Conservation (phyloP, 805 yeast genomes). For the Lipomyces chichibuensis region DNA sequence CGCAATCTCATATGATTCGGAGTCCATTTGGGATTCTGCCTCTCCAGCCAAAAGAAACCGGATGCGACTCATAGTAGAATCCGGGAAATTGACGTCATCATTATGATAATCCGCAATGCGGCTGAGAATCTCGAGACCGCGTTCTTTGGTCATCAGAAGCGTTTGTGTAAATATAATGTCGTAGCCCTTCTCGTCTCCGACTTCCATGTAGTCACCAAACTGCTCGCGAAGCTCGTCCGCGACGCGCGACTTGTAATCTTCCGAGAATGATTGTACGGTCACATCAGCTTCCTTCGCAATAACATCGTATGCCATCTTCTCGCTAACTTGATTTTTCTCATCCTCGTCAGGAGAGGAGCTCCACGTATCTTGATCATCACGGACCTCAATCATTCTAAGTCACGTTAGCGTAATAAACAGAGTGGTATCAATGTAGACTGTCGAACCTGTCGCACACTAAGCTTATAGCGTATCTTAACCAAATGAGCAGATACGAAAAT, state of each 20-base stretch:
- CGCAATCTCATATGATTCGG: constrained; percentile 37
- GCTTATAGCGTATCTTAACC: too few species aligned
- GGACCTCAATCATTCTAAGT: not conserved
- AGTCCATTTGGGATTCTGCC: constrained; percentile 8
- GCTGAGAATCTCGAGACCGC: constrained; percentile 13
- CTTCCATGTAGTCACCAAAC: not conserved
- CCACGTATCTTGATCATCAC: not conserved
- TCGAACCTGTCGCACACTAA: not conserved
- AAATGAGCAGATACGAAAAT: too few species aligned
- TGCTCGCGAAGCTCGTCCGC: not conserved
- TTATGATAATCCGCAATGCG: constrained; percentile 42
- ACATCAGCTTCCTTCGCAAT: not conserved
- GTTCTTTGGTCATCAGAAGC: constrained; percentile 5
- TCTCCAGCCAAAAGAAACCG: constrained; percentile 40
- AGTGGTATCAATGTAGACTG: not conserved
- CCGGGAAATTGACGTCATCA: constrained; percentile 52
- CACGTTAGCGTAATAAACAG: not conserved
- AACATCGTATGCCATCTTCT: not conserved
- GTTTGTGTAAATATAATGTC: not conserved
- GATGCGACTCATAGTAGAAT: constrained; percentile 45
- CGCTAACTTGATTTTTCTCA: not conserved
- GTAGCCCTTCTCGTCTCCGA: not conserved
- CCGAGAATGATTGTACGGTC: not conserved
- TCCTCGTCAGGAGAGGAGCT: not conserved
- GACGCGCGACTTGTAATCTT: not conserved